phyloP scores from a whole-genome alignment of 2,329 filamentous ascomycete species.

The Fusarium palustre region DNA sequence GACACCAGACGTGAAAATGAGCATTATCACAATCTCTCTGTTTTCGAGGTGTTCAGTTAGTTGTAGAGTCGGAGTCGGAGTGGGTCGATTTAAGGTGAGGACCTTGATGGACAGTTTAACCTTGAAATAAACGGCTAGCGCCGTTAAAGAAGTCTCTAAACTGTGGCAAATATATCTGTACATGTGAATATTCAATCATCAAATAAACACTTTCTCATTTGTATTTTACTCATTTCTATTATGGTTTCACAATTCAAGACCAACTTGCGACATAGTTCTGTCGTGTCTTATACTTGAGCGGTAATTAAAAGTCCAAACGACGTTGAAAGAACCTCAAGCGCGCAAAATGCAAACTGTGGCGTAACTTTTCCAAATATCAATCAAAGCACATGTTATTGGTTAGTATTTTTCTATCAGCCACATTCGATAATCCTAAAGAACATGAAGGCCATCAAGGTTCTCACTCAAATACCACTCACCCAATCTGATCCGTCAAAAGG shows the following conservation, averaged over 20 bases:
- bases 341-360: constrained; percentile 32
- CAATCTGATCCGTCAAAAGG: constrained; percentile 25
- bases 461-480: constrained; percentile 21
- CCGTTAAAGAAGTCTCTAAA: constrained; percentile 5
- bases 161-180: constrained; percentile 28
- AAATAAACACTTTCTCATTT: too few relatives aligned
- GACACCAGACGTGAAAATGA: not conserved
- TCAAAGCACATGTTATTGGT: constrained; percentile 26
- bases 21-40: not conserved
- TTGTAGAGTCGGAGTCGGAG: constrained; percentile 18
- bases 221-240: accelerated
- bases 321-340: constrained; percentile 7
- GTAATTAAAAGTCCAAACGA: constrained; percentile 3
- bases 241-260: not conserved
- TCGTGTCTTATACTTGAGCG: not conserved
- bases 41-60: not conserved
- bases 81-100: constrained; percentile 48
- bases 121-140: constrained; percentile 1
- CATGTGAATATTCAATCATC: not conserved
- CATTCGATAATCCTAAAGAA: constrained; percentile 19
- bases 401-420: constrained; percentile 31
- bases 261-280: accelerated
- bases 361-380: constrained; percentile 1
- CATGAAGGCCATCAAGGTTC: constrained; percentile 47
- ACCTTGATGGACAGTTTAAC: constrained; percentile 47